Conservation (phyloP, 2,329 filamentous ascomycete genomes). For the Rutstroemia sp. region DNA sequence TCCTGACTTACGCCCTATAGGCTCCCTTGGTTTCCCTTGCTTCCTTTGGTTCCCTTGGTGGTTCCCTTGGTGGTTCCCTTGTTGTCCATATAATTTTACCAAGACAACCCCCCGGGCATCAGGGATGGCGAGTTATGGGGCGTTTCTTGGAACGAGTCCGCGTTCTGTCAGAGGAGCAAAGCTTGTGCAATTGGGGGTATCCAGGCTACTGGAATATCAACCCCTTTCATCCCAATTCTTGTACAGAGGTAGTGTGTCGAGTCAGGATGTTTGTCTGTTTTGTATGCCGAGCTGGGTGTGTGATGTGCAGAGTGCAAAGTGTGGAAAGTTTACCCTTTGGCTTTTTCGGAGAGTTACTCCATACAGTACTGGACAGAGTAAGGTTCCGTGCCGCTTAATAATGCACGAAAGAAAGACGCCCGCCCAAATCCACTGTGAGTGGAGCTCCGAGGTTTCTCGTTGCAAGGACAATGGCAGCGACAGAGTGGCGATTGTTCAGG, state of each 20-base stretch:
- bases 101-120: not conserved
- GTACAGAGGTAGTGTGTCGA: not conserved
- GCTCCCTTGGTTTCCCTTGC: not conserved
- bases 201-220: slow-evolving; percentile 2
- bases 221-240: not conserved
- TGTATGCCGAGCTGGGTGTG: too few relatives aligned
- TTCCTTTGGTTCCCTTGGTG: too few relatives aligned
- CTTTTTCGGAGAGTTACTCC: too few relatives aligned
- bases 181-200: slow-evolving; percentile 1
- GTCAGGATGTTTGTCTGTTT: not conserved
- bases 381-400: too few relatives aligned
- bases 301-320: not conserved
- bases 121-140: not conserved
- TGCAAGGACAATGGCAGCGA: too few relatives aligned
- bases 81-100: not conserved
- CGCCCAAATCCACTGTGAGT: too few relatives aligned
- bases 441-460: too few relatives aligned
- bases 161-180: slow-evolving; percentile 1
- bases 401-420: too few relatives aligned
- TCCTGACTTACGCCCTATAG: slow-evolving; percentile 4
- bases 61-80: too few relatives aligned
- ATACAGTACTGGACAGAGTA: too few relatives aligned
- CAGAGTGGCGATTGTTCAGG: too few relatives aligned
- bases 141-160: not conserved
- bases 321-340: not conserved